Evolutionary conservation across 2,329 filamentous ascomycete species (phyloP), one percentile per base, ranked within the genome.

Genomic region (Aspergillus brunneoviolaceus): DNA sequence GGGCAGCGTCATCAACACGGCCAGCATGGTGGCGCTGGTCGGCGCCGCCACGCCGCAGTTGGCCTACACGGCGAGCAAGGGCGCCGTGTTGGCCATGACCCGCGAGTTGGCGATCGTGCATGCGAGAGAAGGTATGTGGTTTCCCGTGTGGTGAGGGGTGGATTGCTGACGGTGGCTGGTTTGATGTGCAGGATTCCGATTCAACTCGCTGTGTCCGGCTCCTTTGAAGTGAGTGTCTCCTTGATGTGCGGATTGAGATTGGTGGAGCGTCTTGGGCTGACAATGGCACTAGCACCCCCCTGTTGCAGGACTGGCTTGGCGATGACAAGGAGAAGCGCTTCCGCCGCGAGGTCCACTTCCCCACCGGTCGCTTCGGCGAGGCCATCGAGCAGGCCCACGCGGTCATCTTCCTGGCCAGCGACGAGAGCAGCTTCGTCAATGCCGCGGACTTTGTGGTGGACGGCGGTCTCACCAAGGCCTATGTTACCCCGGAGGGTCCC

Each of bases 371-470:
- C 12, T 96, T 96, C 71, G 92, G 92, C 53, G 92, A 97, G 82
- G 91, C 93, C n/a, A 81, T 96, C 62, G 92, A 97, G 82, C 92
- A 96, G 81, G 92, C 92, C 0, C 89, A 96, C 64, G 92, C 91
- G 6, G 92, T 96, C 0, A 74, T 96, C 7, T 96, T 96, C 80
- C 78, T 96, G 62, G 92, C 92, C 9, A 92, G 88, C 66, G 92
- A 96, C 67, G 92, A 96, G 81, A 87, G 89, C 71, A 91, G 89
- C 81, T 96, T 96, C 70, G 90, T 96, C 71, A 96, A 95, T 66
- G 92, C 90, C 11, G 89, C 86, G 60, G 95, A 98, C 74, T 96
- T 98, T 79, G 89, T 96, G 4, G 92, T 98, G 27, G 95, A 99
- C 71, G 95, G 95, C 60, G 94, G 94, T 61, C 91, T 99, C 91